Evolutionary conservation across 331 rosid species (phyloP).

Genomic region (Acacia pycnantha): DNA sequence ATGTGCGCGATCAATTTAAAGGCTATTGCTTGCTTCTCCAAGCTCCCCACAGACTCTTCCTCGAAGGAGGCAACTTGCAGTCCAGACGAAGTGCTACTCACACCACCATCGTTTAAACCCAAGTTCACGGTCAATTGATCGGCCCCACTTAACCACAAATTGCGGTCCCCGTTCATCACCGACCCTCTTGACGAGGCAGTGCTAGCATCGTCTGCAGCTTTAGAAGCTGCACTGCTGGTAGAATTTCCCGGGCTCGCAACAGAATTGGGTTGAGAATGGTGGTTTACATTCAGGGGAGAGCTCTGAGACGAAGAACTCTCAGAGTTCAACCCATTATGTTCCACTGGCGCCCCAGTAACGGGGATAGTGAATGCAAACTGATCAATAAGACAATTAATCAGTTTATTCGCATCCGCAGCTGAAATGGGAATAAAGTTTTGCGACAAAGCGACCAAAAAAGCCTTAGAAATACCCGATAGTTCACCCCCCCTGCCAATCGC

Average conservation of each 20-base stretch:
- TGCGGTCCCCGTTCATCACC: constrained; percentile 61
- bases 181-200: constrained; percentile 66
- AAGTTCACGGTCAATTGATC: constrained; percentile 67
- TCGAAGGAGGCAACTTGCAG: constrained; percentile 76
- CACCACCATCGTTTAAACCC: constrained; percentile 65
- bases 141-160: constrained; percentile 60
- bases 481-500: constrained; percentile 50
- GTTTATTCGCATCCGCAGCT: constrained; percentile 54
- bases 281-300: constrained; percentile 61
- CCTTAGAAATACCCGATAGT: constrained; percentile 56
- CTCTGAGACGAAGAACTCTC: constrained; percentile 75
- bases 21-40: constrained; percentile 93
- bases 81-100: constrained; percentile 45
- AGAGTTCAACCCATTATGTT: constrained; percentile 37
- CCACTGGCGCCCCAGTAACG: constrained; percentile 49
- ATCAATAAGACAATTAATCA: constrained; percentile 60
- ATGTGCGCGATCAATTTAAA: constrained; percentile 79
- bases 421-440: constrained; percentile 66
- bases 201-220: constrained; percentile 53
- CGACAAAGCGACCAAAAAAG: constrained; percentile 66
- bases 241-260: constrained; percentile 65
- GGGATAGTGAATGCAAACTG: constrained; percentile 46
- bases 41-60: constrained; percentile 81
- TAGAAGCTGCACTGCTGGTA: constrained; percentile 59
- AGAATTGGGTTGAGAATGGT: constrained; percentile 41